Percentiles rank a stretch among this genome's conserved stretches.
Conservation (phyloP, 768 basidiomycete species). For the Pulveroboletus sp. region DNA sequence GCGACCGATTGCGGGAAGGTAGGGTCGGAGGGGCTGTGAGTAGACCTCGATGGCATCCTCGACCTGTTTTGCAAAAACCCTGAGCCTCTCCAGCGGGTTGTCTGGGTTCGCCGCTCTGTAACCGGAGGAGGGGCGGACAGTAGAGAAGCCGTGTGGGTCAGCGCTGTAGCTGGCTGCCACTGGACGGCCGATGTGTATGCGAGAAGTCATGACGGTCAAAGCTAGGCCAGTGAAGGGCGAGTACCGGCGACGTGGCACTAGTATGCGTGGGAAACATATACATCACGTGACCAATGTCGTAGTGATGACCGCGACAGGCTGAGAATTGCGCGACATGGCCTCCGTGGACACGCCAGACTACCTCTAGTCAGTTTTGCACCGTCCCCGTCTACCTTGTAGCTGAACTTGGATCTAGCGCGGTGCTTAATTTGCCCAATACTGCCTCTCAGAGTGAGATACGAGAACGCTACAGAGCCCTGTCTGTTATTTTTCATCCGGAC, state of each 20-base stretch:
- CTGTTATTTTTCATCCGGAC: constrained; percentile 82
- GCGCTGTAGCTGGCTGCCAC: constrained; percentile 51
- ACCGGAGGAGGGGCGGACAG: constrained; percentile 61
- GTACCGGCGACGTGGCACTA: constrained; percentile 22
- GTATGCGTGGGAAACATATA: constrained; percentile 18
- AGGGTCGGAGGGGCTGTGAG: constrained; percentile 89
- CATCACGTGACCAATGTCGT: constrained; percentile 20
- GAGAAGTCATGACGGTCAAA: constrained; percentile 57
- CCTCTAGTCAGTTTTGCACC: constrained; percentile 25
- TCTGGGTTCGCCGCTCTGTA: constrained; percentile 80
- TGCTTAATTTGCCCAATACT: constrained; percentile 63
- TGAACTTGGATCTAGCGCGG: constrained; percentile 34
- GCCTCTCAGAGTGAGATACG: constrained; percentile 68
- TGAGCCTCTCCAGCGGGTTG: constrained; percentile 75
- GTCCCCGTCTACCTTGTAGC: neutral
- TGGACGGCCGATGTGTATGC: constrained; percentile 79
- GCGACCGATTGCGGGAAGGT: constrained; percentile 90
- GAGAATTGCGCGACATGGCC: neutral
- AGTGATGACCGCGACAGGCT: neutral
- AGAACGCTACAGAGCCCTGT: constrained; percentile 66
- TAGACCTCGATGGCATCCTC: constrained; percentile 93
- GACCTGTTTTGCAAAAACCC: constrained; percentile 62
- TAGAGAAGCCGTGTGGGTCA: constrained; percentile 79
- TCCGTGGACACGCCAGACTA: constrained; percentile 16
- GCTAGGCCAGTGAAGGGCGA: too few relatives aligned